Conservation (phyloP, 2,329 filamentous ascomycete genomes). For the Huntiella bhutanensis region DNA sequence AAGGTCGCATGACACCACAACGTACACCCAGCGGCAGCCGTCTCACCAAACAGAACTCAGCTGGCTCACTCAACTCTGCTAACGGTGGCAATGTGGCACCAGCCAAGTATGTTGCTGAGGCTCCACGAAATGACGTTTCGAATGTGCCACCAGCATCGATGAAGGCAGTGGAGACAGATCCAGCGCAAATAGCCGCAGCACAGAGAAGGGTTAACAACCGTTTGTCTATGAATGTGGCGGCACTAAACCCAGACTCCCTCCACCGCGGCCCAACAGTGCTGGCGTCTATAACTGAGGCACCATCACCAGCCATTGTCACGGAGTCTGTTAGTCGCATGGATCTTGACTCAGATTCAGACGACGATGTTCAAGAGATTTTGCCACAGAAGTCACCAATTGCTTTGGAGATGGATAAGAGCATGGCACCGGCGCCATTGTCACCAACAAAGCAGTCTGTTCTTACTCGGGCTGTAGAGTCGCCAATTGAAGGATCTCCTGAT, state of each 20-base stretch:
- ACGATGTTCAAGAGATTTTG: slow-evolving; percentile 21
- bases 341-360: slow-evolving; percentile 47
- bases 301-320: slow-evolving; percentile 22
- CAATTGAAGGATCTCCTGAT: slow-evolving; percentile 37
- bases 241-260: neutral
- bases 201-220: slow-evolving; percentile 5
- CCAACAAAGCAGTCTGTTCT: slow-evolving; percentile 1
- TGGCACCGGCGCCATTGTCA: slow-evolving; percentile 22
- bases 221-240: slow-evolving; percentile 4
- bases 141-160: slow-evolving; percentile 37
- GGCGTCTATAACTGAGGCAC: slow-evolving; percentile 4
- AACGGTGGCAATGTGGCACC: slow-evolving; percentile 1
- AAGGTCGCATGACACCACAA: slow-evolving; percentile 27
- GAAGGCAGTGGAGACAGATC: slow-evolving; percentile 39
- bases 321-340: slow-evolving; percentile 41
- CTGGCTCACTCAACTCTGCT: slow-evolving; percentile 25
- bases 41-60: slow-evolving; percentile 46
- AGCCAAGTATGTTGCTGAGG: slow-evolving; percentile 15
- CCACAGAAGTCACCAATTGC: neutral
- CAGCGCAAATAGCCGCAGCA: slow-evolving; percentile 16
- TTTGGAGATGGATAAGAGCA: neutral
- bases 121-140: slow-evolving; percentile 32
- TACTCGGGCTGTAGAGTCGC: slow-evolving; percentile 37
- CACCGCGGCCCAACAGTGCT: neutral
- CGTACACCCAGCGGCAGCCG: slow-evolving; percentile 37